phyloP scores from a whole-genome alignment of 139 green algal genomes.

The Raphidocelis subcapitata region DNA sequence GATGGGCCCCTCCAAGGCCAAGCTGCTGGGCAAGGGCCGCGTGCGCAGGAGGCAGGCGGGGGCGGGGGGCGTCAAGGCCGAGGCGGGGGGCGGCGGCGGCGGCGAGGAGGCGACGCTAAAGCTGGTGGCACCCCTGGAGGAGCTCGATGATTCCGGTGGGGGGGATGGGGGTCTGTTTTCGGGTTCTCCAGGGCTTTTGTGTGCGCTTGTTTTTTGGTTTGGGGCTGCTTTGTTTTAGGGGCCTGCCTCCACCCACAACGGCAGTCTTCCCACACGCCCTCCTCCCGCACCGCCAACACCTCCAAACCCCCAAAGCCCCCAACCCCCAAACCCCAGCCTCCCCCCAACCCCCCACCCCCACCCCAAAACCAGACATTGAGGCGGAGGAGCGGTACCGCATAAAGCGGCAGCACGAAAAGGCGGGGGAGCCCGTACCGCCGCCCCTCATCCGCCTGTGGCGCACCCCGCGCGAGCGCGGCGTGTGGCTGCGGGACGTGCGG shows the following conservation, averaged over 20 bases:
- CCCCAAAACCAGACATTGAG: conserved; percentile 22
- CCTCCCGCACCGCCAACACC: too few relatives aligned
- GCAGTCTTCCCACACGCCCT: too few relatives aligned
- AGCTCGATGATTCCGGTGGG: conserved; percentile 45
- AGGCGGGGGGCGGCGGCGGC: background rate
- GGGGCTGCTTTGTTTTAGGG: background rate
- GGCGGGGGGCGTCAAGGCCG: conserved; percentile 2
- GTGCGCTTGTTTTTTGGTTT: background rate
- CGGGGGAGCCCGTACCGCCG: conserved; percentile 18
- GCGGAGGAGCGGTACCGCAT: conserved; percentile 35
- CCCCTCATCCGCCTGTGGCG: conserved; percentile 37
- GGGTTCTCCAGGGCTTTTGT: background rate
- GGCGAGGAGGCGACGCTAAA: conserved; percentile 12
- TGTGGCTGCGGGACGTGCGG: conserved; percentile 45
- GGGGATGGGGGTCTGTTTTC: background rate
- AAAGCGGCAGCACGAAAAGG: conserved; percentile 34
- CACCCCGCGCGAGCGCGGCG: conserved; percentile 27
- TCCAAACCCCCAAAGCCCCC: too few relatives aligned
- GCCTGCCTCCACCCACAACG: too few relatives aligned
- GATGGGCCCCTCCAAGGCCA: background rate
- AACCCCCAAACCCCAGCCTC: too few relatives aligned
- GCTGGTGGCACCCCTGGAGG: conserved; percentile 39
- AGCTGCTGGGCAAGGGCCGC: conserved; percentile 6
- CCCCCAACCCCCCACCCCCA: too few relatives aligned
- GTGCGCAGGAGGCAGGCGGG: conserved; percentile 2